Evolutionary conservation across 306 rosid species (phyloP).

Genomic region (Prunus salicina): DNA sequence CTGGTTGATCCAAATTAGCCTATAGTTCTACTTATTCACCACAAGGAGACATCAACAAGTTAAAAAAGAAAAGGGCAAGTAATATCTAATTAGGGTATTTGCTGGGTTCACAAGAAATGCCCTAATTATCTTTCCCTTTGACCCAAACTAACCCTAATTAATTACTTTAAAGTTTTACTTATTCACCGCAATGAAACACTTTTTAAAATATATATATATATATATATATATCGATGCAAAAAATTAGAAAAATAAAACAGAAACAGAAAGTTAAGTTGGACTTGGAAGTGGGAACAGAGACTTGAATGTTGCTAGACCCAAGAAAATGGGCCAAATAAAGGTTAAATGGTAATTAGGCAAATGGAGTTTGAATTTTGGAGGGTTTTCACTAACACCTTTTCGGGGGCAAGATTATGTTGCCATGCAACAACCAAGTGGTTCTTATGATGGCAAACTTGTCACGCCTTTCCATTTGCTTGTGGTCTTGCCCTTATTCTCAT

Average conservation of each 20-base stretch:
- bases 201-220: too few species aligned
- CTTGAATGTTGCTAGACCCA: slow-evolving; percentile 19
- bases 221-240: too few species aligned
- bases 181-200: neutral
- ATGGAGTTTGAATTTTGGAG: neutral
- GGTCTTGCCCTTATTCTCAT: slow-evolving; percentile 29
- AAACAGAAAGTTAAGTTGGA: neutral
- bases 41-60: neutral
- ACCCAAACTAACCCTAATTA: neutral
- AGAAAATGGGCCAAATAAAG: neutral
- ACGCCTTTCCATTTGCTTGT: slow-evolving; percentile 43
- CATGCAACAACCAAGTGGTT: slow-evolving; percentile 53
- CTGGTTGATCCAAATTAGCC: too few species aligned
- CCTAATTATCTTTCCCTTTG: neutral
- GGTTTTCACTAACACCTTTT: slow-evolving; percentile 4
- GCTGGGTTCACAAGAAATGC: neutral
- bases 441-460: slow-evolving; percentile 53
- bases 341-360: neutral
- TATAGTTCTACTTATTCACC: too few species aligned
- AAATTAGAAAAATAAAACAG: neutral
- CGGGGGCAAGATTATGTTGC: slow-evolving; percentile 31
- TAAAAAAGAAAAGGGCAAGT: too few species aligned
- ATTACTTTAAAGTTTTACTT: neutral
- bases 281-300: slow-evolving; percentile 24
- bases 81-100: neutral